Base-by-base conservation (phyloP, 768 basidiomycete species). In the Solioccasus polychromus region DNA sequence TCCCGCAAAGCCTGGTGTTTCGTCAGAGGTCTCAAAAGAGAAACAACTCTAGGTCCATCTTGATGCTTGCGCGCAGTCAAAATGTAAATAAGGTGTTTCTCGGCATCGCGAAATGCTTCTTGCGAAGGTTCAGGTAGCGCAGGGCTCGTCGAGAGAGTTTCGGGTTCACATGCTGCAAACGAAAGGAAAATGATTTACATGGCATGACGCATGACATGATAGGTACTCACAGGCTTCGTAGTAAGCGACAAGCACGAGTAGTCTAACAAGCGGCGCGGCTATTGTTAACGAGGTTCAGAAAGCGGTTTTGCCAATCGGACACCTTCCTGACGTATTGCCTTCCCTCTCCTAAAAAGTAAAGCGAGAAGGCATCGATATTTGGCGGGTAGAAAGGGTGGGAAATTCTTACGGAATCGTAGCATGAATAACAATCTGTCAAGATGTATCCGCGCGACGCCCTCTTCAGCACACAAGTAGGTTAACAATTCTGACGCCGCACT, bases 11-110 rank as follows among this genome's bases (percentile, higher is more conserved):
- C 14, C 41, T 25, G 4, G 37, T 61, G 57, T 26, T 40, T 53
- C 17, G 60, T 50, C 31, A 61, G 34, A n/a, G 53, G 54, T 35
- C 51, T 41, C 22, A 61, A 24, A n/a, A 61, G 57, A 22, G 60
- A 47, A 9, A 61, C 29, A 3, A 55, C 60, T 44, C 57, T 51
- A 6, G 49, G 44, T 19, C 47, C 44, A 24, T 62, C 51, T 14
- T 47, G 48, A 30, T 61, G 60, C 12, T 42, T 48, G 29, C 37
- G 57, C 12, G 4, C 10, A 8, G 18, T 23, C 6, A 62, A n/a
- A 23, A 61, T 57, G 8, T 8, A 11, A 7, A 24, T 29, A 8
- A 61, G 34, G 28, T 48, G 49, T 20, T 35, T n/a, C 55, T 39
- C 51, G 14, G 58, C 61, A 8, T 49, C 43, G 12, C 58, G 30